A percentile compares a stretch with the other conserved stretches of the same genome.
These are phyloP conservation scores for Omphalotus guepiniiformis DNA, from an alignment of 768 basidiomycete species.

Conservation along the genomic window DNA sequence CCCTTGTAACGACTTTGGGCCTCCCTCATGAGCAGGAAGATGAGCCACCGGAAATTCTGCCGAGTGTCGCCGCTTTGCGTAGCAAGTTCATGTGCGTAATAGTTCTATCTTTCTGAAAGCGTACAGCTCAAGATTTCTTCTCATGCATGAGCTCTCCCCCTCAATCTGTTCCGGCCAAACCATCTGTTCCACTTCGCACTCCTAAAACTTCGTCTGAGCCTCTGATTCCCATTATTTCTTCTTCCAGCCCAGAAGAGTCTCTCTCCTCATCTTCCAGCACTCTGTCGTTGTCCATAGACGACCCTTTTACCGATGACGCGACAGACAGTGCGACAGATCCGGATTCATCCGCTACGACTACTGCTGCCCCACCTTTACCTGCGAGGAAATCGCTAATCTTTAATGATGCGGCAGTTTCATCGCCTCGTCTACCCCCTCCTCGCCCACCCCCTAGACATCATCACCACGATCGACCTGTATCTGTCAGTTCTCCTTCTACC, in stretches of 20 bases:
- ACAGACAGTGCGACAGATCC: conserved; percentile 2
- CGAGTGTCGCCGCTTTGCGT: conserved; percentile 38
- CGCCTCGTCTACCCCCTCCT: conserved; percentile 15
- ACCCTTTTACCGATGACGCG: conserved; percentile 22
- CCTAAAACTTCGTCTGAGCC: background rate
- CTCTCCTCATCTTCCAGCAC: conserved; percentile 11
- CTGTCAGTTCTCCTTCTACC: conserved; percentile 10
- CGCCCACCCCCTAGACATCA: conserved; percentile 30
- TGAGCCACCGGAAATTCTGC: conserved; percentile 16
- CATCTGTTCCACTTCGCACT: conserved; percentile 2
- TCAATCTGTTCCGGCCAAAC: conserved; percentile 2
- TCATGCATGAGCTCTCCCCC: conserved; percentile 4
- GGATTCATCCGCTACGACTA: conserved; percentile 9
- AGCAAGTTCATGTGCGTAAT: conserved; percentile 43
- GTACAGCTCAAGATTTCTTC: background rate
- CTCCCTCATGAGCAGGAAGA: conserved; percentile 9
- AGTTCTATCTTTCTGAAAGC: background rate
- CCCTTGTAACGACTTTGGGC: background rate
- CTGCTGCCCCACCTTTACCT: conserved; percentile 14
- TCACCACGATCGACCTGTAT: conserved; percentile 26
- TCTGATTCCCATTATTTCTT: conserved; percentile 4
- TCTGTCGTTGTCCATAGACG: conserved; percentile 16
- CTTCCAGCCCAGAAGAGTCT: conserved; percentile 7
- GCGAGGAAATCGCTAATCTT: conserved; percentile 15
- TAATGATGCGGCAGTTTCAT: conserved; percentile 5